Base-by-base conservation (phyloP, 2,329 filamentous ascomycete genomes). In the Epichloe coenophiala region DNA sequence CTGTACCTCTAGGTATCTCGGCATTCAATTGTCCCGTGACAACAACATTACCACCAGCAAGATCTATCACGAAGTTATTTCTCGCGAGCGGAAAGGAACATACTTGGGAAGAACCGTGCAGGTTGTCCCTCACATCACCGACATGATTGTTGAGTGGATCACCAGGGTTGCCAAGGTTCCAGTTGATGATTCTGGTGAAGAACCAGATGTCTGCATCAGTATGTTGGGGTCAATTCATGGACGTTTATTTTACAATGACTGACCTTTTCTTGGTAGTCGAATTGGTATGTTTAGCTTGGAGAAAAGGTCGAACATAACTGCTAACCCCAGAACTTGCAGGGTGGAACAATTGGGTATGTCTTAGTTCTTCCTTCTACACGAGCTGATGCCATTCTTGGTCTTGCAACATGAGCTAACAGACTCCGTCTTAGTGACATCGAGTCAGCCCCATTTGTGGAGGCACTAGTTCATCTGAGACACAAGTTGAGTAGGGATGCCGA, bases 41-140 rank as follows among this genome's bases (percentile, higher is more conserved):
- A 88, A 91, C 73, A 97, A 97, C 69, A 95, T 98, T 68, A 98
- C 93, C 3, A 95, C 91, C 5, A 93, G 93, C 63, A 96, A 97
- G 73, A 88, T 97, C 59, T 97, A 96, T 70, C 77, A 88, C 23
- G 53, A 45, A 38, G 19, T 27, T 43, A 23, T 50, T 56, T 36
- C 21, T 23, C 48, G 49, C 9, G 36, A 64, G 54, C 48, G 80
- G 89, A 61, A 81, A 80, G 53, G 77, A 80, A 62, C 70, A 77
- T 97, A 95, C 61, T 78, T 97, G 12, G 91, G 91, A 57, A 83
- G 85, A 66, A 89, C 90, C 17, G 84, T 94, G 15, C 89, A 96
- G 68, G 85, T 95, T 50, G 89, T 97, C 5, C 91, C 91, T 2
- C 91, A 97, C 67, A 77, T 97, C 58, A 95, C 89, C 50, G 82